A percentile compares a stretch with the other conserved stretches of the same genome.
Conservation (phyloP, 225 moss, liverwort and hornwort genomes). For the Neckera pumila region DNA sequence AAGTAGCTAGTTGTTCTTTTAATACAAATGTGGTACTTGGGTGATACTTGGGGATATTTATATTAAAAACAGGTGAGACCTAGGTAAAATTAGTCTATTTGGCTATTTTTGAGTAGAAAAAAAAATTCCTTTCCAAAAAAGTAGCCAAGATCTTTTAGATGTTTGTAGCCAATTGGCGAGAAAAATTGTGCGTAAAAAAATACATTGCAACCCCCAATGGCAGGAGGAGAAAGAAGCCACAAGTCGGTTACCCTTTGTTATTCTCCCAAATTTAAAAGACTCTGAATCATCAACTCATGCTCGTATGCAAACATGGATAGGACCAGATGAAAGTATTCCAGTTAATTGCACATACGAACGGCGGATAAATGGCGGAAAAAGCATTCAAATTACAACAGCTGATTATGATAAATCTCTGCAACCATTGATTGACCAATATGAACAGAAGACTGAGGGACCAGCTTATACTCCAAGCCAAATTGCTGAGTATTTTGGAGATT, state of each 20-base stretch:
- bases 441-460: not conserved
- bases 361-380: not conserved
- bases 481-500: slow-evolving; percentile 9
- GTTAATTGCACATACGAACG: not conserved
- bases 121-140: too few relatives aligned
- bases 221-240: slow-evolving; percentile 11
- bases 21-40: not conserved
- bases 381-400: not conserved
- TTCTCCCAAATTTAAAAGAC: not conserved
- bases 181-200: not conserved
- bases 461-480: not conserved
- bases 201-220: not conserved
- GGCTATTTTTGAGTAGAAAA: not conserved
- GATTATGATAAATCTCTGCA: slow-evolving; percentile 5
- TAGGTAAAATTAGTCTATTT: not conserved
- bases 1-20: not conserved
- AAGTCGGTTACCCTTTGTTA: not conserved
- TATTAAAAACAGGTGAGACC: not conserved
- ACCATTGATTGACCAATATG: not conserved
- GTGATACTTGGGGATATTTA: not conserved
- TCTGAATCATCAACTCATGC: not conserved
- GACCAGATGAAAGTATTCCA: not conserved
- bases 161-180: fast-evolving
- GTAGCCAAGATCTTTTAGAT: not conserved
- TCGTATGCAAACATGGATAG: slow-evolving; percentile 4